Evolutionary conservation across 2,329 filamentous ascomycete genomes (phyloP), one percentile per base, ranked within the genome.

Genomic region (Botrytis squamosa): DNA sequence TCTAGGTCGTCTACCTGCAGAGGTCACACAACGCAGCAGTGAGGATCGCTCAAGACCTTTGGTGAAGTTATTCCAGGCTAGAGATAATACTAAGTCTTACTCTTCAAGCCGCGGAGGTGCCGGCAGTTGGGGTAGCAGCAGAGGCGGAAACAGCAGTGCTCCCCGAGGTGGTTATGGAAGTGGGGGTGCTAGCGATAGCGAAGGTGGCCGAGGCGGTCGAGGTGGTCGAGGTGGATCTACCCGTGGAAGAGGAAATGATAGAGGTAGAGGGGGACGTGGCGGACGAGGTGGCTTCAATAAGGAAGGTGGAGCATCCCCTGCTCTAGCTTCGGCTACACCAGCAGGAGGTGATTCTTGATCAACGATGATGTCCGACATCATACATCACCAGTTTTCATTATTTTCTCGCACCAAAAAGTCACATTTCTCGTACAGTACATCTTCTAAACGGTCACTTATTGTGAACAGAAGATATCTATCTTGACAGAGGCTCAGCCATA

Each of bases 41-140:
- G 91, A 91, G 79, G 92, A 94, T 76, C 90, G 93, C 76, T 92
- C 91, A 76, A 93, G 92, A 83, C 93, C 94, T 22, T 88, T 93
- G 73, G 90, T 97, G 75, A 94, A 94, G 85, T 89, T 94, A 80
- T 97, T 94, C 84, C 89, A 93, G 80, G 91, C 92, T 65, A 90
- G 89, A 77, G 88, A 88, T 78, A 82, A 80, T 74, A 82, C 80
- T 73, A 88, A 87, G 79, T 80, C 85, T 38, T 89, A 86, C 76
- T 83, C 79, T 66, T 85, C 83, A 80, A 88, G 82, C 78, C 89
- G 92, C 66, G 90, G 90, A 70, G 90, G 90, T 71, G 89, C 90
- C 52, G 90, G 89, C 65, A 91, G 86, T 78, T 92, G 90, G 89
- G 90, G 90, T 65, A 88, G 86, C 80, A 92, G 86, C 77, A 88